Conservation (phyloP, 106 monocot species). For the Iris macrosiphon region DNA sequence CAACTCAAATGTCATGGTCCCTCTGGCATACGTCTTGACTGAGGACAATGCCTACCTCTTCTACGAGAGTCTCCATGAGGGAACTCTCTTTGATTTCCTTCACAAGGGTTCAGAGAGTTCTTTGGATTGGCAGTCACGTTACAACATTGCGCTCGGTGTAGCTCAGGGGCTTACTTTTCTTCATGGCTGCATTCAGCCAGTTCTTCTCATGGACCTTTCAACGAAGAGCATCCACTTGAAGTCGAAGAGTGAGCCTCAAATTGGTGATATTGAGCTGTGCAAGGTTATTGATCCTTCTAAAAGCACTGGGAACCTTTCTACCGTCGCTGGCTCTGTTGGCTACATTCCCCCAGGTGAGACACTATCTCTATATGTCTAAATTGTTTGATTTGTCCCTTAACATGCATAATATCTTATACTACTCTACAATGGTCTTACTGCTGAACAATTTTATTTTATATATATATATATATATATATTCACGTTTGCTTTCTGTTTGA, state of each 20-base stretch:
- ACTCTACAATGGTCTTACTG: too few relatives aligned
- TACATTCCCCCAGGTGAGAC: constrained; percentile 70
- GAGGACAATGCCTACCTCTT: constrained; percentile 55
- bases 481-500: too few relatives aligned
- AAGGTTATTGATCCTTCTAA: constrained; percentile 62
- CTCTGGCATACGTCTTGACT: constrained; percentile 61
- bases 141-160: constrained; percentile 53
- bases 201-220: constrained; percentile 66
- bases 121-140: constrained; percentile 56
- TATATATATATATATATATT: too few relatives aligned
- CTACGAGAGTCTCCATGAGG: constrained; percentile 43
- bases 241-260: constrained; percentile 55
- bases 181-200: constrained; percentile 47
- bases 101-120: constrained; percentile 17
- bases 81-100: constrained; percentile 55
- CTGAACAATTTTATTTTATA: too few relatives aligned
- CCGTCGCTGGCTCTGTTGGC: constrained; percentile 64
- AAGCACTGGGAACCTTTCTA: constrained; percentile 52
- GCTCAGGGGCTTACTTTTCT: constrained; percentile 66
- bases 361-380: background rate
- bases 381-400: background rate
- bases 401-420: too few relatives aligned
- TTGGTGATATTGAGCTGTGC: constrained; percentile 72
- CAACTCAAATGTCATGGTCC: constrained; percentile 62
- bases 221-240: constrained; percentile 57